Percentiles rank a stretch among this genome's conserved stretches.
phyloP scores from a whole-genome alignment of 305 asterid species.

The Euphrasia arctica region DNA sequence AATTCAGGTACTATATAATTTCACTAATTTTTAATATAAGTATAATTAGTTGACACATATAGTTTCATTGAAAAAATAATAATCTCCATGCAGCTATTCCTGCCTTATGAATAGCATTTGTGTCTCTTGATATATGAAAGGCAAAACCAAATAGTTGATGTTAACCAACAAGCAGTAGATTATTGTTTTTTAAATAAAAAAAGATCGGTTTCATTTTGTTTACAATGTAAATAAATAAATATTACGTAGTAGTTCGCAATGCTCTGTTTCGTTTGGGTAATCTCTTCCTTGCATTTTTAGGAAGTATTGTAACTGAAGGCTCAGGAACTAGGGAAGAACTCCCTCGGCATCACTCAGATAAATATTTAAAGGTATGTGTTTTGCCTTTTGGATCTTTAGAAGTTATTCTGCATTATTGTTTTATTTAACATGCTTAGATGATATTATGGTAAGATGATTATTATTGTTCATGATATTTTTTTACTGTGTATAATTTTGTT shows the following conservation, averaged over 20 bases:
- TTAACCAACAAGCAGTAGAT: too few species aligned
- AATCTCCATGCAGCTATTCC: background rate
- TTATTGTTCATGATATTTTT: background rate
- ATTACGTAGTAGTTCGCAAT: background rate
- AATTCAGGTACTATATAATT: slow-evolving; percentile 43
- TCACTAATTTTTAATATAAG: background rate
- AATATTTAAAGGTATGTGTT: background rate
- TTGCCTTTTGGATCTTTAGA: background rate
- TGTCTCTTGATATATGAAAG: too few species aligned
- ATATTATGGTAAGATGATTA: background rate
- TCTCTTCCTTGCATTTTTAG: background rate
- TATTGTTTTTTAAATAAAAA: too few species aligned
- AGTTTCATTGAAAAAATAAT: background rate
- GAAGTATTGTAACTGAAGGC: background rate
- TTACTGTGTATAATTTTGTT: background rate
- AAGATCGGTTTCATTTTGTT: too few species aligned
- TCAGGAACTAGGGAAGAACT: background rate
- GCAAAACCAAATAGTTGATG: too few species aligned
- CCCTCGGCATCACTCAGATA: background rate
- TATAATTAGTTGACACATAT: background rate
- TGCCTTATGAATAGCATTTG: too few species aligned
- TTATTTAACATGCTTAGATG: background rate
- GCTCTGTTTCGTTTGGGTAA: background rate
- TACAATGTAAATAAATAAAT: background rate
- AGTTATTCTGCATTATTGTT: background rate